Percentiles rank a stretch among this genome's conserved stretches.
Evolutionary conservation across 352 stramenopile species (phyloP).

Genomic region (Phytophthora citricola): DNA sequence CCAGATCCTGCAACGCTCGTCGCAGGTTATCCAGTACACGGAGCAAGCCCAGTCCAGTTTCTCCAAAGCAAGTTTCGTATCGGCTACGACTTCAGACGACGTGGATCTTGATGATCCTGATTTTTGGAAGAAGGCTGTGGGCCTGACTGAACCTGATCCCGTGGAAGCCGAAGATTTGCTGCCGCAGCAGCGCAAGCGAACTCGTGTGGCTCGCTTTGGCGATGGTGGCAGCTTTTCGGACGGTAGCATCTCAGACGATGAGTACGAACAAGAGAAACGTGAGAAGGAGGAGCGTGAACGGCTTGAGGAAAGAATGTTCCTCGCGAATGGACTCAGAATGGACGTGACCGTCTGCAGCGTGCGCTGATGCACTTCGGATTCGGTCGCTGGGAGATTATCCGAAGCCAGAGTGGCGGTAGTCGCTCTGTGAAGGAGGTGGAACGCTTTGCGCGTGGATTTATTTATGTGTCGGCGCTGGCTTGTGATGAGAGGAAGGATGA

Average conservation of each 20-base stretch:
- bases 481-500: constrained; percentile 82
- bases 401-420: constrained; percentile 88
- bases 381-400: constrained; percentile 89
- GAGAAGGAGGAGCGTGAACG: constrained; percentile 62
- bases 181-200: constrained; percentile 85
- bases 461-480: constrained; percentile 85
- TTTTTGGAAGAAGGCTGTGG: constrained; percentile 99
- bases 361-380: constrained; percentile 91
- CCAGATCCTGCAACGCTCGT: constrained; percentile 94
- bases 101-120: constrained; percentile 98
- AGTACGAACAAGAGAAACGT: constrained; percentile 50
- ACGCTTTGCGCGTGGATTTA: constrained; percentile 85
- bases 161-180: constrained; percentile 65
- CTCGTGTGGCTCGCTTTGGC: constrained; percentile 85
- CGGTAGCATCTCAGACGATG: constrained; percentile 72
- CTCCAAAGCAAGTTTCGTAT: constrained; percentile 94
- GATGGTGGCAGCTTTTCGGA: constrained; percentile 70
- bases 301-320: constrained; percentile 71
- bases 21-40: constrained; percentile 87
- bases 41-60: constrained; percentile 89
- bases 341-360: constrained; percentile 82
- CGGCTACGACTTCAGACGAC: constrained; percentile 89
- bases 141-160: constrained; percentile 76
- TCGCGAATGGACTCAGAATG: constrained; percentile 89
- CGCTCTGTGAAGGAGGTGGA: constrained; percentile 86